A percentile compares a stretch with the other conserved stretches of the same genome.
These are phyloP conservation scores for Eucommia ulmoides DNA, from an alignment of 257 asterid genomes.

Conservation along the genomic window DNA sequence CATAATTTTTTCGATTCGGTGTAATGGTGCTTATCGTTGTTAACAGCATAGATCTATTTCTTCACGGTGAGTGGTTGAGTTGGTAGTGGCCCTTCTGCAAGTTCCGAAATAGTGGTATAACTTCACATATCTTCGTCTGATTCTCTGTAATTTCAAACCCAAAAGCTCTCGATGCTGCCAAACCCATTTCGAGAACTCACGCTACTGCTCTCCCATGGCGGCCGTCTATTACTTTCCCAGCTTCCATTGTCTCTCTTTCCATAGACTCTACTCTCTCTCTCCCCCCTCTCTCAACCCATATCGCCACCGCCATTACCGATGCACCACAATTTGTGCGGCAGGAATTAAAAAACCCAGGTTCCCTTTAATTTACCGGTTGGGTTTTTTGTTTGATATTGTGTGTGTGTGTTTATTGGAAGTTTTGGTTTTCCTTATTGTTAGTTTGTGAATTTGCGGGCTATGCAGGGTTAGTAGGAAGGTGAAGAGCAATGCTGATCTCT, in stretches of 20 bases:
- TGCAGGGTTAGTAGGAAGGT: conserved; percentile 37
- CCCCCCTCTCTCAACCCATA: conserved; percentile 11
- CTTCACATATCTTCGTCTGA: no score
- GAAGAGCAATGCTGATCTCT: conserved; percentile 63
- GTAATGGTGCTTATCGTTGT: no score
- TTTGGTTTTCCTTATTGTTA: not conserved
- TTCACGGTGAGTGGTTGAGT: no score
- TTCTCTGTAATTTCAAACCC: no score
- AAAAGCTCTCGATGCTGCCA: conserved; percentile 30
- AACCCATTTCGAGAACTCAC: conserved; percentile 12
- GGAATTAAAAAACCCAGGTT: conserved; percentile 47
- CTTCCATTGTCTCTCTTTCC: conserved; percentile 19
- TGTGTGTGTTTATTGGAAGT: conserved; percentile 7
- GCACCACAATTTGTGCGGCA: conserved; percentile 20
- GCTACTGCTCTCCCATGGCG: conserved; percentile 25
- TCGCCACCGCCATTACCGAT: conserved; percentile 10
- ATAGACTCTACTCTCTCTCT: conserved; percentile 18
- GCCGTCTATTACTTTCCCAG: conserved; percentile 21
- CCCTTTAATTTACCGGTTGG: not conserved
- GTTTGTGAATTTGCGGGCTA: conserved; percentile 2
- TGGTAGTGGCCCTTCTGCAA: no score
- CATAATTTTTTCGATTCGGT: no score
- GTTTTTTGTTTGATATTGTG: not conserved
- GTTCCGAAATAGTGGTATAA: no score
- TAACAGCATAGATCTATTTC: no score